Percentiles rank a stretch among this genome's conserved stretches.
These are phyloP conservation scores for Heterobasidion occidentale DNA, from an alignment of 1,284 basidiomycete species.

Conservation along the genomic window DNA sequence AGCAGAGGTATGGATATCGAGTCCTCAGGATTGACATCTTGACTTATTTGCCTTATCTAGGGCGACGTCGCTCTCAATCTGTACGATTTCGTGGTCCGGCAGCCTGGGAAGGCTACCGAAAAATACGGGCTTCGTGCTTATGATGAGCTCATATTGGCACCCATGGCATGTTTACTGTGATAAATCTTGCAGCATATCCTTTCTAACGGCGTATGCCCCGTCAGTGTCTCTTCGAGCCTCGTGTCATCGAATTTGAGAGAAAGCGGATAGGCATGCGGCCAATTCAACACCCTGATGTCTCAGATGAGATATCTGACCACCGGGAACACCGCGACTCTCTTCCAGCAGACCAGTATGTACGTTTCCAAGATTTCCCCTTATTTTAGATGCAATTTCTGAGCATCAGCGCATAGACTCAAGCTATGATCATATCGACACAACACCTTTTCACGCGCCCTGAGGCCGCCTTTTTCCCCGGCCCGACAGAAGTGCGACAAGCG, in stretches of 20 bases:
- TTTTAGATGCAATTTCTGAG: constrained; percentile 1
- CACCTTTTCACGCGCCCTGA: constrained; percentile 48
- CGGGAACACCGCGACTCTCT: constrained; percentile 12
- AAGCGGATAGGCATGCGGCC: constrained; percentile 52
- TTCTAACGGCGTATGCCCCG: background rate
- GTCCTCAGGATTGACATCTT: background rate
- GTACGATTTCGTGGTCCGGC: constrained; percentile 84
- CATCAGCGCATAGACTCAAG: constrained; percentile 49
- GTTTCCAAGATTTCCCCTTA: constrained; percentile 15
- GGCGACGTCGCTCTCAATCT: constrained; percentile 81
- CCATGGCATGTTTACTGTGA: constrained; percentile 57
- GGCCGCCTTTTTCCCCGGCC: constrained; percentile 19
- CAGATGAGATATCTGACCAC: constrained; percentile 67
- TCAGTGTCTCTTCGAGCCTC: constrained; percentile 88
- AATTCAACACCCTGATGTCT: constrained; percentile 45
- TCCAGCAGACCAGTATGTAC: constrained; percentile 53
- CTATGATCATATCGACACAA: constrained; percentile 81
- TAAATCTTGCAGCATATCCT: background rate
- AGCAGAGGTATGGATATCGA: constrained; percentile 53
- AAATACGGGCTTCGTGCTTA: constrained; percentile 92
- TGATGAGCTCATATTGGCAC: constrained; percentile 93
- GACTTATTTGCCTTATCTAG: constrained; percentile 28
- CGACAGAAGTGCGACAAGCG: constrained; percentile 9
- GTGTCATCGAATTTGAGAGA: constrained; percentile 82
- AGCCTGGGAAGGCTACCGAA: constrained; percentile 68